Base-by-base conservation (phyloP, 257 asterid genomes). In the Ilex asprella region DNA sequence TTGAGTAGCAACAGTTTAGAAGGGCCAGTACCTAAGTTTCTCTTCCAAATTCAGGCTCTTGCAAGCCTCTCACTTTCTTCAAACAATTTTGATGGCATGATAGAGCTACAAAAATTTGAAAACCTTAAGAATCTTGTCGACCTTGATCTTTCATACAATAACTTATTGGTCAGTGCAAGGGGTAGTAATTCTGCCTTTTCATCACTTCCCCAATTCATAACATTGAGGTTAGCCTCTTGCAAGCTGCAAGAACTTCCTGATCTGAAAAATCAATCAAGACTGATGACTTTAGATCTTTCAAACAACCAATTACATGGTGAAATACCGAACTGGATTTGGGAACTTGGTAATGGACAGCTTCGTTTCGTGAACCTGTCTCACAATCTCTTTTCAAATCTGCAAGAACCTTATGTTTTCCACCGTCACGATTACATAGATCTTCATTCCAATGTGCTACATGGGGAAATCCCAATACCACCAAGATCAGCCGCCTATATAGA, bases 1-100 rank as follows among this genome's bases (percentile, higher is more conserved):
- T 69, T 85, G 71, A 64, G 75, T 30, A n/a, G 15, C 46, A 88
- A 88, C 73, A 66, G 15, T 10, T 46, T 88, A 54, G 66, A 72
- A 63, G 95, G 96, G 11, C 70, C 75, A 44, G 53, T 88, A 5
- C 95, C 95, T 43, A 58, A 21, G 29, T 71, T 79, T 58, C 32
- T 85, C 41, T 81, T 85, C 50, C 62, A 73, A 21, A 60, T 81
- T 14, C 64, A 29, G 15, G 58, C 71, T 46, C 78, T 86, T 55
- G 29, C 63, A 0, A 1, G 2, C 12, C 84, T 88, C 13, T 13
- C 32, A 8, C 78, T 85, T 10, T 39, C 84, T 31, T 52, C 27
- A 10, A 85, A 85, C 71, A 68, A 72, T 41, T 75, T 88, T 66
- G 72, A 62, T 43, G 91, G 87, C 67, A 71, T 55, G 8, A 31